These are phyloP conservation scores for Macrophomina tecta DNA, from an alignment of 2,329 filamentous ascomycete genomes.

Conservation along the genomic window DNA sequence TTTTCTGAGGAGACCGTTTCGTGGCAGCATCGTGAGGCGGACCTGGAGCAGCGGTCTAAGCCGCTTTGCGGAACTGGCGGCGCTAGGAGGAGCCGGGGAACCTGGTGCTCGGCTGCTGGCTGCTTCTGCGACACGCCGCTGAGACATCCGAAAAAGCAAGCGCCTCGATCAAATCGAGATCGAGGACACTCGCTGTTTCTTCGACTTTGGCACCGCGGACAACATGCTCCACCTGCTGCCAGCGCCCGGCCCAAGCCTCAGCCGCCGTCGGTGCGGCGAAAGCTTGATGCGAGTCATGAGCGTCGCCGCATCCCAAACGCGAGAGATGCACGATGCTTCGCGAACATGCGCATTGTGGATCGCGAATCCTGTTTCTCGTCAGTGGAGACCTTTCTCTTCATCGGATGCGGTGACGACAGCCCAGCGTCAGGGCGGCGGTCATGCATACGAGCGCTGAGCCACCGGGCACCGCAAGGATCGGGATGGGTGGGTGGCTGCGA, in stretches of 20 bases:
- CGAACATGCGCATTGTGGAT: conserved; percentile 16
- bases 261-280: neutral
- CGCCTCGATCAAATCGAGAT: conserved; percentile 21
- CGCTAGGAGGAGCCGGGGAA: conserved; percentile 18
- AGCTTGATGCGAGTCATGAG: conserved; percentile 1
- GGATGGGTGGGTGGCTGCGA: neutral
- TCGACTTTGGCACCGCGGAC: conserved; percentile 1
- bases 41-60: conserved; percentile 15
- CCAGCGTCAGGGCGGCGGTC: neutral
- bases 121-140: conserved; percentile 19
- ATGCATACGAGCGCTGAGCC: conserved; percentile 12
- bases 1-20: conserved; percentile 9
- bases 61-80: conserved; percentile 8
- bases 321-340: neutral
- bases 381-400: neutral
- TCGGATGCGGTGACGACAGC: conserved; percentile 6
- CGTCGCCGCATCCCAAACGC: conserved; percentile 18
- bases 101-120: conserved; percentile 20
- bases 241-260: neutral
- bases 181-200: conserved; percentile 1
- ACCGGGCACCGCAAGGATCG: neutral
- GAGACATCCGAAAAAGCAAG: conserved; percentile 24
- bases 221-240: too few relatives aligned
- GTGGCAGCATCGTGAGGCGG: conserved; percentile 19
- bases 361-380: conserved; percentile 7